phyloP scores from a whole-genome alignment of 139 green algal species.

The Dunaliella primolecta region DNA sequence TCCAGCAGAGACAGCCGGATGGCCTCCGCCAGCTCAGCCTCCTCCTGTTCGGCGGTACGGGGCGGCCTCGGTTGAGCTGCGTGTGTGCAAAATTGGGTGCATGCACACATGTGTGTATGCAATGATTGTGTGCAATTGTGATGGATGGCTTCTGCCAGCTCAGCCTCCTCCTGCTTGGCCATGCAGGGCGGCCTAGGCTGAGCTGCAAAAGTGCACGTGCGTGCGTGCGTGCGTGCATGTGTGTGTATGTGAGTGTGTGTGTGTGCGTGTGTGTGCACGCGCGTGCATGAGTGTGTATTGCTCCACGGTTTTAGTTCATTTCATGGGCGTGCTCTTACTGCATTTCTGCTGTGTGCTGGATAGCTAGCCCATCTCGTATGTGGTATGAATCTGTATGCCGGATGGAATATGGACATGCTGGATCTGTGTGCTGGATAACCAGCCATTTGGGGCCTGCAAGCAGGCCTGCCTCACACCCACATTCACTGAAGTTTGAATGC shows the following conservation, averaged over 20 bases:
- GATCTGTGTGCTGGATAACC: too few relatives aligned
- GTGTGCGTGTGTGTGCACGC: not conserved
- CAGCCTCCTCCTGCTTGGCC: not conserved
- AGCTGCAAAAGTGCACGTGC: too few relatives aligned
- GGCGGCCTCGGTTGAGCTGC: not conserved
- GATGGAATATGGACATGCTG: too few relatives aligned
- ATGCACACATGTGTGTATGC: not conserved
- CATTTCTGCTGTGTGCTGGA: too few relatives aligned
- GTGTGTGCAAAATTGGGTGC: too few relatives aligned
- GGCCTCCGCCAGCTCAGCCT: not conserved
- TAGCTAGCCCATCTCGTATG: too few relatives aligned
- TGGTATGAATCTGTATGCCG: too few relatives aligned
- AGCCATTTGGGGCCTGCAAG: too few relatives aligned
- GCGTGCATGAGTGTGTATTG: not conserved
- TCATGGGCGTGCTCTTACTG: too few relatives aligned
- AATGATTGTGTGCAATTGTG: not conserved
- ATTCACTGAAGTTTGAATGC: too few relatives aligned
- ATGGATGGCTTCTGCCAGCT: slow-evolving; percentile 8
- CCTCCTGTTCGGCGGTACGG: not conserved
- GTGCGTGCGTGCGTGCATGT: not conserved
- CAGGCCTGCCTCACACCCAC: too few relatives aligned
- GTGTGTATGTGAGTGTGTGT: not conserved
- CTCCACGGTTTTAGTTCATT: too few relatives aligned
- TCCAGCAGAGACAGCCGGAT: slow-evolving; percentile 15
- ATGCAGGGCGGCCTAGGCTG: not conserved